Percentiles rank a stretch among this genome's conserved stretches.
These are phyloP conservation scores for Hsuehochloa calcarea DNA, from an alignment of 176 grass and related monocot species.

Conservation along the genomic window DNA sequence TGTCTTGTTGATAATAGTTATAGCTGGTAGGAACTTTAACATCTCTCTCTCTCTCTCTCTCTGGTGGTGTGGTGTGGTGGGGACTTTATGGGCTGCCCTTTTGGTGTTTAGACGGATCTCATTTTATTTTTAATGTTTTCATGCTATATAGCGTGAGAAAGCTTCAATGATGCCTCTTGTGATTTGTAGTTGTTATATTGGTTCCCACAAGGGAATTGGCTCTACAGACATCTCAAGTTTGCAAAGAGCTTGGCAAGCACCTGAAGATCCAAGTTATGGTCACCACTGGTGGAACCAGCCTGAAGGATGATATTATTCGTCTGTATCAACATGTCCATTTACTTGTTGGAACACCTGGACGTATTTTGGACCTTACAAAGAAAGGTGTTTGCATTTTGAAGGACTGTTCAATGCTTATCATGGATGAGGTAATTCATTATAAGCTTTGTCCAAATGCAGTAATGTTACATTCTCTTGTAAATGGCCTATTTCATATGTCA, in stretches of 20 bases:
- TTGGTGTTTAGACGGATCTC: not conserved
- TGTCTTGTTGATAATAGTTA: not conserved
- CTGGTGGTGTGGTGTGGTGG: not conserved
- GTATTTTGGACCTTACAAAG: conserved; percentile 86
- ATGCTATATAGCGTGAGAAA: not conserved
- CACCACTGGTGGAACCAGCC: conserved; percentile 93
- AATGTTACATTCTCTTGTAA: not conserved
- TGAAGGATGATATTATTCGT: conserved; percentile 92
- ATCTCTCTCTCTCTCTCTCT: not conserved
- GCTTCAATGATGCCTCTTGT: conserved; percentile 23
- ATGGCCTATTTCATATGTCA: not conserved
- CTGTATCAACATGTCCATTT: conserved; percentile 90
- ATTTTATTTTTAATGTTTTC: not conserved
- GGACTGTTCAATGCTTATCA: conserved; percentile 79
- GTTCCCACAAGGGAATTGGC: conserved; percentile 96
- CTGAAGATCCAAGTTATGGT: conserved; percentile 94
- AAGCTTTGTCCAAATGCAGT: conserved; percentile 6
- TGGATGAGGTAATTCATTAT: conserved; percentile 83
- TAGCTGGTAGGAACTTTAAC: conserved; percentile 8
- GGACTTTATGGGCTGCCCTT: not conserved
- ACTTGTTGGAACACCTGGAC: conserved; percentile 87
- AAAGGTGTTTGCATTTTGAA: conserved; percentile 93
- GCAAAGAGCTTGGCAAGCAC: conserved; percentile 93
- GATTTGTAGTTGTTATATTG: conserved; percentile 85
- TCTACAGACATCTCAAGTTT: conserved; percentile 95